Conservation (phyloP, 73 alveolate genomes). For the Vitrella brassicaformis region DNA sequence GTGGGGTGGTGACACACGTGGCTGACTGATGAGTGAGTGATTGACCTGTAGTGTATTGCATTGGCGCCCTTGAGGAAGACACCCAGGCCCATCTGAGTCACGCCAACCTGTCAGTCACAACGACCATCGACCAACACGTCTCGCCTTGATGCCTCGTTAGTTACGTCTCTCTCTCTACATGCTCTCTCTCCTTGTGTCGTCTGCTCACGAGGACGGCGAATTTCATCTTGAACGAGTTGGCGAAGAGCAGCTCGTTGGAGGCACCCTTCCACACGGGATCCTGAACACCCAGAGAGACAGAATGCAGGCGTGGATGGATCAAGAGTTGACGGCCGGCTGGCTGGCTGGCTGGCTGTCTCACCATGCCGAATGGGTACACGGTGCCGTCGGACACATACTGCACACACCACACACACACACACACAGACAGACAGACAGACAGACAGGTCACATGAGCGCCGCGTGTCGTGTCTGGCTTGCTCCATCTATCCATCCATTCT, state of each 20-base stretch:
- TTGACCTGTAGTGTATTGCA: constrained; percentile 15
- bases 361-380: neutral
- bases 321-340: neutral
- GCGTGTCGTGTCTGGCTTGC: neutral
- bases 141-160: too few species aligned
- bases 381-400: neutral
- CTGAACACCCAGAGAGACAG: neutral
- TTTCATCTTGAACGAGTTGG: constrained; percentile 71
- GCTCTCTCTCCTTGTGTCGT: too few species aligned
- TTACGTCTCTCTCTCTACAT: too few species aligned
- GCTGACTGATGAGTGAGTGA: too few species aligned
- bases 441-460: neutral
- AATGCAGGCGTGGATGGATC: neutral
- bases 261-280: constrained; percentile 31
- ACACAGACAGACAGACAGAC: constrained; percentile 19
- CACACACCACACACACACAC: constrained; percentile 19
- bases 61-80: neutral
- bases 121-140: too few species aligned
- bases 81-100: constrained; percentile 22
- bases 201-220: too few species aligned
- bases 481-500: too few species aligned
- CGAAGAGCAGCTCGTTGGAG: constrained; percentile 50
- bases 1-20: too few species aligned
- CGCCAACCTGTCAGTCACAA: constrained; percentile 51
- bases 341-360: neutral